Base-by-base conservation (phyloP, 2,329 filamentous ascomycete species). In the Botryotinia globosa region DNA sequence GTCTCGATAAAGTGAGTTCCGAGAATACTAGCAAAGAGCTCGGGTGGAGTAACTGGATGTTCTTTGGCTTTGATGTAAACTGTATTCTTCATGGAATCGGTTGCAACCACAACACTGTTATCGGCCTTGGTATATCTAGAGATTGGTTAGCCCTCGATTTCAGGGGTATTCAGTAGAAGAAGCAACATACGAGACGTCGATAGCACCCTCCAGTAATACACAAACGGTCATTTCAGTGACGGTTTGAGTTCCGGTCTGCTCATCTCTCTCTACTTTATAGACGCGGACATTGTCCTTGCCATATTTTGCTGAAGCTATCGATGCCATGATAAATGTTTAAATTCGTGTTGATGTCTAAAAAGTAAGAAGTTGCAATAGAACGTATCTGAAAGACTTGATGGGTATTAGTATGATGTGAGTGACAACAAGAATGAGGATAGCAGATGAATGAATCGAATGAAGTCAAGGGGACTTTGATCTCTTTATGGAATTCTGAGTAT, bases 231-330 rank as follows among this genome's bases (percentile, higher is more conserved):
- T 97, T 84, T 99, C 96, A 59, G 92, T 92, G 77, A 98, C 93
- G 12, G 91, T 92, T 83, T 99, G 95, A 34, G 89, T 86, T 72
- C 92, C 92, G 29, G 92, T 91, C 79, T 89, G 85, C 81, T 89
- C 85, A 82, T 98, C 90, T 79, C 90, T 90, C 80, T 97, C 87
- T 80, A 98, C 94, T 84, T 99, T 99, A 89, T 92, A 97, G 79
- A 99, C 90, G 80, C 96, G 94, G 87, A 99, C 92, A 85, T 99
- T 98, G 89, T 98, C 96, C 89, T 99, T 95, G 85, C 92, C 92
- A 82, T 94, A 95, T 81, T 91, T 90, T 79, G 92, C 92, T 79
- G 88, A 84, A 74, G 87, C 85, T 74, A 91, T 83, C 77, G 82
- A 81, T 76, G 88, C 83, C 88, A 90, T 90, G 73, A 66, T 81